Base-by-base conservation (phyloP, 306 rosid species). In the Dalbergia oliveri region DNA sequence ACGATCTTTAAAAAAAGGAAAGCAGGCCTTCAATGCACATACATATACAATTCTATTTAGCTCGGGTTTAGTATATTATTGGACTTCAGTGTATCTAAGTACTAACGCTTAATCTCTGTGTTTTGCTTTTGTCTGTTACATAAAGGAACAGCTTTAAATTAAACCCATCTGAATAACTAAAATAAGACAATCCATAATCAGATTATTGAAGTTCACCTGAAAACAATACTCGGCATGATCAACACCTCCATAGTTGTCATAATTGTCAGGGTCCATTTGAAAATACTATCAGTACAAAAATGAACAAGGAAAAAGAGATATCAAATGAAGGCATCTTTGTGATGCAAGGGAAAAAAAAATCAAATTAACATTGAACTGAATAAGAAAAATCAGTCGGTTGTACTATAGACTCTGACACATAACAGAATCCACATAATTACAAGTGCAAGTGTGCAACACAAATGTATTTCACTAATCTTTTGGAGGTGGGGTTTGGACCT, bases 141-240 rank as follows among this genome's bases (percentile, higher is more conserved):
- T 57, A 31, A 73, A 74, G n/a, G 60, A 67, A 75, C 15, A 71
- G 41, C 37, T 35, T 41, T 45, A 51, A 50, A 47, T 61, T 53
- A 76, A 67, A 77, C 70, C 65, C 82, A 35, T 72, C 49, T 65
- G 60, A 23, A 71, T 43, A 66, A 66, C 71, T 31, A 79, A 61
- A 70, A 39, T 21, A 66, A 45, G 76, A 75, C 19, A 63, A 64
- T 21, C 69, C 31, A 34, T 60, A 66, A 71, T 70, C 66, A 58
- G 68, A 69, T 26, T 41, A 26, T 15, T 37, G 50, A 59, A 63
- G 71, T 79, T 82, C 90, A 94, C 98, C 98, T 94, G 97, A 87
- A 94, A 91, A 81, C 98, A 94, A 82, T 94, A 94, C 85, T 94
- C 97, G 0, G 89, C 95, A 85, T 94, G 98, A 31, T 91, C 90